Percentiles rank a stretch among this genome's conserved stretches.
phyloP scores from a whole-genome alignment of 2,329 filamentous ascomycete species.

The Phaeosphaeriaceae sp. region DNA sequence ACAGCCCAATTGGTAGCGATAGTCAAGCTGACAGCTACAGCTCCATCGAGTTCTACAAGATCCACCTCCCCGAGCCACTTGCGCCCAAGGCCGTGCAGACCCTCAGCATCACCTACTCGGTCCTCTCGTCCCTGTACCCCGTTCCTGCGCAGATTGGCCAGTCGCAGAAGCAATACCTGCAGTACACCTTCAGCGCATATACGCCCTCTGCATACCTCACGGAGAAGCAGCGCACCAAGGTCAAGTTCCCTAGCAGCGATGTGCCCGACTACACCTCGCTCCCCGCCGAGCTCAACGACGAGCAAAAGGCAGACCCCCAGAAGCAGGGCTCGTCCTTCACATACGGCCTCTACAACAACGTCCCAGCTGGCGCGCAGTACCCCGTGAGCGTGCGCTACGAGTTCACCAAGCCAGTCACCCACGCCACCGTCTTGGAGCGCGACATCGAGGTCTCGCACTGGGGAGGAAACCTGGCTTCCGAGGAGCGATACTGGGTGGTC shows the following conservation, averaged over 20 bases:
- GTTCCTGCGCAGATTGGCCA: conserved; percentile 86
- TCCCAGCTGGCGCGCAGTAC: conserved; percentile 77
- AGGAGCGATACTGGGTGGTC: conserved; percentile 88
- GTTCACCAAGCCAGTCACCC: conserved; percentile 89
- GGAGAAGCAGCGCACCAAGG: conserved; percentile 93
- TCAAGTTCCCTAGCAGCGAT: conserved; percentile 82
- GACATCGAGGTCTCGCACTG: conserved; percentile 97
- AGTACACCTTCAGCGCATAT: conserved; percentile 86
- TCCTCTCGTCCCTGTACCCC: conserved; percentile 79
- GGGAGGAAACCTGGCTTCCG: conserved; percentile 94
- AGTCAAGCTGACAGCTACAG: conserved; percentile 25
- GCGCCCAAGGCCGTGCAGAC: conserved; percentile 80
- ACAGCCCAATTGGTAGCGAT: background rate
- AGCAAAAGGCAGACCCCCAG: conserved; percentile 71
- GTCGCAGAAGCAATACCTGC: conserved; percentile 83
- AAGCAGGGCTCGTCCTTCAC: conserved; percentile 86
- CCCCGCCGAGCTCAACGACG: conserved; percentile 62
- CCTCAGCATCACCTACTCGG: conserved; percentile 83
- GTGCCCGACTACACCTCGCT: conserved; percentile 87
- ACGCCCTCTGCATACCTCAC: conserved; percentile 83
- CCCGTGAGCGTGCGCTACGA: conserved; percentile 87
- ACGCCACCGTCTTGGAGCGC: conserved; percentile 80
- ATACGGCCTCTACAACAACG: conserved; percentile 86
- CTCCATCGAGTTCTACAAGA: conserved; percentile 76
- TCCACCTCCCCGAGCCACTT: conserved; percentile 78